Evolutionary conservation across 345 rosid species (phyloP).

Genomic region (Ceriops tagal): DNA sequence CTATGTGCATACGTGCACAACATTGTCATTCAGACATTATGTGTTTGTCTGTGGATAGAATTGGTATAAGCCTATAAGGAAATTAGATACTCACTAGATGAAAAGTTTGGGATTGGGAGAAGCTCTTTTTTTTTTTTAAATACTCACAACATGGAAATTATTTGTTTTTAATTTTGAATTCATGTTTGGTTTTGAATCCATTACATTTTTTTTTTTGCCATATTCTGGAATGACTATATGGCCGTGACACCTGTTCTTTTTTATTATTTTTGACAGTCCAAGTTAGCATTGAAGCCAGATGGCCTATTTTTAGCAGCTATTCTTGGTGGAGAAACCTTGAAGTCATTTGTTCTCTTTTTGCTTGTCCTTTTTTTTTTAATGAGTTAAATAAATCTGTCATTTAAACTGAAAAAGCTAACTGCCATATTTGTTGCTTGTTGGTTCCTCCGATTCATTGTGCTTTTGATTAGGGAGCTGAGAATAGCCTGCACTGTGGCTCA

Average conservation of each 20-base stretch:
- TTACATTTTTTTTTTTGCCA: background rate
- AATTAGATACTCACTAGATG: too few species aligned
- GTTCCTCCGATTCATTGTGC: slow-evolving; percentile 9
- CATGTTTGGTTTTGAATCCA: background rate
- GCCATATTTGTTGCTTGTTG: slow-evolving; percentile 1
- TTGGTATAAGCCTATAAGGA: too few species aligned
- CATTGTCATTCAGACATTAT: too few species aligned
- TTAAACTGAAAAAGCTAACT: background rate
- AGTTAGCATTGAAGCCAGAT: slow-evolving; percentile 94
- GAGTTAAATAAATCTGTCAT: background rate
- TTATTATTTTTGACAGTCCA: slow-evolving; percentile 58
- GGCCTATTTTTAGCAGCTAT: slow-evolving; percentile 97
- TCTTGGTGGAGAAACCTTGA: slow-evolving; percentile 98
- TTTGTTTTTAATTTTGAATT: background rate
- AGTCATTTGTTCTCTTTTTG: slow-evolving; percentile 37
- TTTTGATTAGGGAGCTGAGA: slow-evolving; percentile 67
- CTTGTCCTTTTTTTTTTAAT: background rate
- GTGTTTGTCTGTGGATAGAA: too few species aligned
- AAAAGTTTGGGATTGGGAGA: background rate
- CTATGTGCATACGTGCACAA: too few species aligned
- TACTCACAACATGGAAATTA: background rate
- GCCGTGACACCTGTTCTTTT: slow-evolving; percentile 26
- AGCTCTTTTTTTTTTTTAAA: background rate
- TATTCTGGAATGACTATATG: background rate
- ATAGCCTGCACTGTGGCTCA: slow-evolving; percentile 98